Conservation (phyloP, 176 grass and related monocot species). For the Lolium rigidum region DNA sequence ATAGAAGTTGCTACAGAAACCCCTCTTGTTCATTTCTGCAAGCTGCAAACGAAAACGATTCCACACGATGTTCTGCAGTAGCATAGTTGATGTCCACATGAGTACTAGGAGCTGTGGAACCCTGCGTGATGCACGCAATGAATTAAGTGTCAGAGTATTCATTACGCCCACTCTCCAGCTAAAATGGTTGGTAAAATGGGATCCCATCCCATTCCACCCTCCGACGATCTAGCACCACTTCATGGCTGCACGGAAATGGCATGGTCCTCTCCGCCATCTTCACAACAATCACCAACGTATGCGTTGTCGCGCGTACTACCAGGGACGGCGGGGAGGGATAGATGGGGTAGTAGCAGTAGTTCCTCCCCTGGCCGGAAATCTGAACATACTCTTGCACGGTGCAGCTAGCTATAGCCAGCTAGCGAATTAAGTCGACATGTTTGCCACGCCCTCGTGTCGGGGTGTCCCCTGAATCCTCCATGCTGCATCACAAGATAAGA, state of each 20-base stretch:
- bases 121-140: neutral
- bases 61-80: no score
- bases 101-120: neutral
- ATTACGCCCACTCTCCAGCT: neutral
- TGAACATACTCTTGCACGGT: neutral
- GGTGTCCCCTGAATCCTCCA: neutral
- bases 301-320: neutral
- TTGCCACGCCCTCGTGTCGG: neutral
- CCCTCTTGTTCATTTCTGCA: no score
- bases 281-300: conserved; percentile 12
- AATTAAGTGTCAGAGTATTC: conserved; percentile 12
- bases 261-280: neutral
- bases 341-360: neutral
- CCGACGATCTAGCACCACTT: neutral
- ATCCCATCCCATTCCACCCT: neutral
- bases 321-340: neutral
- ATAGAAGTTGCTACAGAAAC: no score
- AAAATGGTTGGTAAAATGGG: conserved; percentile 14
- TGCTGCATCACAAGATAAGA: neutral
- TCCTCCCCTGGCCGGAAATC: neutral
- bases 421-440: neutral
- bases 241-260: neutral
- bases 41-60: no score
- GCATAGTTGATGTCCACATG: no score
- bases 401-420: neutral